Evolutionary conservation across 2,329 filamentous ascomycete species (phyloP).

Genomic region (Colletotrichum noveboracense): DNA sequence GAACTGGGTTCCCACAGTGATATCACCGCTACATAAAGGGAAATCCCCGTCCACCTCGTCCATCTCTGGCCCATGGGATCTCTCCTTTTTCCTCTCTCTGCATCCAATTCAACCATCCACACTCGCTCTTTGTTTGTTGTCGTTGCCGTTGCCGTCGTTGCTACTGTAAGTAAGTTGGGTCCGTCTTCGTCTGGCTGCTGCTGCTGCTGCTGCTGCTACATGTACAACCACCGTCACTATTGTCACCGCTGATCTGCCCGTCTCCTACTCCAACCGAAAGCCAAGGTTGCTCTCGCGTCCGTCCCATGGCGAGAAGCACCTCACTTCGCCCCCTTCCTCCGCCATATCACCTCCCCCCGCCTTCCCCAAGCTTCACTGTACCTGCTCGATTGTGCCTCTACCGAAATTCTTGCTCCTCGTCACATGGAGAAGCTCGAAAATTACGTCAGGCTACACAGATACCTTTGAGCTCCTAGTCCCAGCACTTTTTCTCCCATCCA

Average conservation of each 20-base stretch:
- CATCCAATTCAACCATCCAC: background rate
- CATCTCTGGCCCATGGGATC: background rate
- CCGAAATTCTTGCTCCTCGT: background rate
- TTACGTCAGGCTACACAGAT: slow-evolving; percentile 23
- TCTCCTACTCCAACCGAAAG: background rate
- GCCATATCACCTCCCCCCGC: background rate
- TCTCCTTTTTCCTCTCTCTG: background rate
- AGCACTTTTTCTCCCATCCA: slow-evolving; percentile 1
- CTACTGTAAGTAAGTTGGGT: slow-evolving; percentile 5
- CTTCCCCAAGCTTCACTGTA: background rate
- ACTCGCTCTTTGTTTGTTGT: slow-evolving; percentile 6
- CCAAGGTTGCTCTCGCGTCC: background rate
- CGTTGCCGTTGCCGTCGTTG: slow-evolving; percentile 1
- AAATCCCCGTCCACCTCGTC: slow-evolving; percentile 10
- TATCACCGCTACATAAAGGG: slow-evolving; percentile 22
- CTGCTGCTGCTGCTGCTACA: background rate
- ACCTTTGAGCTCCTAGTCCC: slow-evolving; percentile 1
- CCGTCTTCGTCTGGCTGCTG: background rate
- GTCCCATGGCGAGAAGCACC: background rate
- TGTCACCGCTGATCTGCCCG: slow-evolving; percentile 8
- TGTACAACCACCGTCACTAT: background rate
- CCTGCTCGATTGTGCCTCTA: background rate
- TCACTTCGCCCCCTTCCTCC: background rate
- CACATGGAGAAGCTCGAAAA: slow-evolving; percentile 19
- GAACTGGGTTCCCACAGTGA: slow-evolving; percentile 22